Percentiles rank a stretch among this genome's conserved stretches.
Conservation (phyloP, 176 grass and related monocot species). For the Aechmea fasciata region DNA sequence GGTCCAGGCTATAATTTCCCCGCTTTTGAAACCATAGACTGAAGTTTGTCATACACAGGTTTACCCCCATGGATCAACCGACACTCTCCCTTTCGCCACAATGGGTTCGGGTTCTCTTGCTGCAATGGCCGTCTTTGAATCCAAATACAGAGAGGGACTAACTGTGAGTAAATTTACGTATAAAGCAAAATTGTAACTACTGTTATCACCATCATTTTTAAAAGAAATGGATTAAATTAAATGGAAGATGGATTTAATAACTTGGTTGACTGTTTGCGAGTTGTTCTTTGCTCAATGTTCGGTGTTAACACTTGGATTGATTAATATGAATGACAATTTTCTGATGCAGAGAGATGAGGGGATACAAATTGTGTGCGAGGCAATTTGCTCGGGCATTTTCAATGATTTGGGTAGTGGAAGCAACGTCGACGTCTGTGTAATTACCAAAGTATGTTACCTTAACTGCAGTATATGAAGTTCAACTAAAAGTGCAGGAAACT, state of each 20-base stretch:
- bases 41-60: slow-evolving; percentile 3
- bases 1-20: neutral
- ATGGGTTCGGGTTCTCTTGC: slow-evolving; percentile 28
- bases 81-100: slow-evolving; percentile 30
- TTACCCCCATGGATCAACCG: slow-evolving; percentile 60
- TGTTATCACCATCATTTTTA: neutral
- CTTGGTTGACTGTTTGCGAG: too few relatives aligned
- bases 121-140: slow-evolving; percentile 23
- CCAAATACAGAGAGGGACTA: slow-evolving; percentile 23
- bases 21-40: neutral
- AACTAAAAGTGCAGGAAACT: too few relatives aligned
- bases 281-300: too few relatives aligned
- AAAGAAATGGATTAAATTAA: too few relatives aligned
- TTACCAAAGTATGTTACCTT: slow-evolving; percentile 65
- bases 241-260: too few relatives aligned
- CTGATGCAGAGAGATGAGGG: slow-evolving; percentile 66
- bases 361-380: slow-evolving; percentile 63
- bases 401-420: slow-evolving; percentile 96
- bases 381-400: slow-evolving; percentile 81
- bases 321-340: neutral
- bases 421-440: slow-evolving; percentile 91
- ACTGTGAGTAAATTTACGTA: slow-evolving; percentile 4
- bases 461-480: neutral
- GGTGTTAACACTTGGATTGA: too few relatives aligned
- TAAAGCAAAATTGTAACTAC: neutral